Conservation (phyloP, 164 flowering plant genomes). For the Vitis rupestris region DNA sequence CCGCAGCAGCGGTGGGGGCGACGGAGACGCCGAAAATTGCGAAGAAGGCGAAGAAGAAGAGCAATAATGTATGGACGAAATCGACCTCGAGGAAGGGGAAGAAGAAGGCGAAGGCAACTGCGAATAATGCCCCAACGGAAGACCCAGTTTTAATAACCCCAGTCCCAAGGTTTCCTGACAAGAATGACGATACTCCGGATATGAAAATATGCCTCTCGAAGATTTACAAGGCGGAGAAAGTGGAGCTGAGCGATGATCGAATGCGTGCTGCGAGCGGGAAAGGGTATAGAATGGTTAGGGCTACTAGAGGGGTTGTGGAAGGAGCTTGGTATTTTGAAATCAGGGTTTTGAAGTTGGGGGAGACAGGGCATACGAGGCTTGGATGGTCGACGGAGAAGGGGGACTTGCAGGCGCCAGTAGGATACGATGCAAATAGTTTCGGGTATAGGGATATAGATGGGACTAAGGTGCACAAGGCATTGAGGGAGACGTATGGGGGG, state of each 20-base stretch:
- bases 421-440: slow-evolving; percentile 85
- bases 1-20: not conserved
- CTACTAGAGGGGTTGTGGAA: slow-evolving; percentile 84
- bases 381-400: slow-evolving; percentile 99
- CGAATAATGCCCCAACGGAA: slow-evolving; percentile 23
- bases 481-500: slow-evolving; percentile 91
- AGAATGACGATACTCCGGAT: slow-evolving; percentile 68
- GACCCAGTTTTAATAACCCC: slow-evolving; percentile 70
- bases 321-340: slow-evolving; percentile 98
- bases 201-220: slow-evolving; percentile 71
- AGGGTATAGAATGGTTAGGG: slow-evolving; percentile 96
- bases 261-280: slow-evolving; percentile 75
- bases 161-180: slow-evolving; percentile 66
- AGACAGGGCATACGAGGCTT: slow-evolving; percentile 83
- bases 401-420: slow-evolving; percentile 98
- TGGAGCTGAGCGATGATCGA: slow-evolving; percentile 86
- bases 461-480: slow-evolving; percentile 78
- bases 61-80: slow-evolving; percentile 71
- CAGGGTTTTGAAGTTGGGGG: slow-evolving; percentile 70
- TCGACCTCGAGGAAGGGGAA: slow-evolving; percentile 68
- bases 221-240: slow-evolving; percentile 91
- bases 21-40: slow-evolving; percentile 5
- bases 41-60: slow-evolving; percentile 71
- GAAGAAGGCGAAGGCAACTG: slow-evolving; percentile 55
- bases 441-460: slow-evolving; percentile 97